Evolutionary conservation across 495 filamentous ascomycete genomes (phyloP).

Genomic region (Penicillium canescens): DNA sequence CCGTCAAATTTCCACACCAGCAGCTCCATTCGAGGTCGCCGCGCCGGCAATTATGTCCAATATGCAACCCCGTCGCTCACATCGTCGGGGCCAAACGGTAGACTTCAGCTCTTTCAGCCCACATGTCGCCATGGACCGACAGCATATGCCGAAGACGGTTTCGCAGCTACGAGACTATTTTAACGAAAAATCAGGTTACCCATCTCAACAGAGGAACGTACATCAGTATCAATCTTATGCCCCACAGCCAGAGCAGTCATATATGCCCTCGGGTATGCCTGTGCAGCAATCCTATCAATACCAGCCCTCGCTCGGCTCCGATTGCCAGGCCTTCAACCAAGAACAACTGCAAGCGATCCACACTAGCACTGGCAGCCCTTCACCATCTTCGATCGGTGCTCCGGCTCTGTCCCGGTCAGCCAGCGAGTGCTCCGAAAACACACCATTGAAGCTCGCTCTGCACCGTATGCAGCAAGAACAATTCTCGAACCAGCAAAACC

Average conservation of each 20-base stretch:
- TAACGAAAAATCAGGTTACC: constrained; percentile 35
- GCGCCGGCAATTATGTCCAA: constrained; percentile 12
- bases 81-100: constrained; percentile 77
- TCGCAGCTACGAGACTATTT: constrained; percentile 31
- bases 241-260: constrained; percentile 15
- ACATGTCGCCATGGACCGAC: constrained; percentile 26
- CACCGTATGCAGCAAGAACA: constrained; percentile 22
- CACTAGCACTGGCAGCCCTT: constrained; percentile 10
- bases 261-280: constrained; percentile 2
- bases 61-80: constrained; percentile 37
- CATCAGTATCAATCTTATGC: constrained; percentile 18
- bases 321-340: constrained; percentile 34
- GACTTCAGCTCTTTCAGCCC: constrained; percentile 62
- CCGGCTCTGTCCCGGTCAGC: constrained; percentile 24
- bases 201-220: constrained; percentile 8
- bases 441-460: constrained; percentile 16
- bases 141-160: constrained; percentile 25
- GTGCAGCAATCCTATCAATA: constrained; percentile 20
- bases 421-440: constrained; percentile 22
- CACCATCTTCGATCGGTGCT: constrained; percentile 15
- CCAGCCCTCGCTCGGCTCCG: constrained; percentile 21
- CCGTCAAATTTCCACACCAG: constrained; percentile 86
- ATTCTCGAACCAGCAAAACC: constrained; percentile 4
- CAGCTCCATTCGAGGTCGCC: constrained; percentile 61
- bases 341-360: constrained; percentile 39